phyloP scores from a whole-genome alignment of 345 rosid genomes.

The Murraya paniculata region DNA sequence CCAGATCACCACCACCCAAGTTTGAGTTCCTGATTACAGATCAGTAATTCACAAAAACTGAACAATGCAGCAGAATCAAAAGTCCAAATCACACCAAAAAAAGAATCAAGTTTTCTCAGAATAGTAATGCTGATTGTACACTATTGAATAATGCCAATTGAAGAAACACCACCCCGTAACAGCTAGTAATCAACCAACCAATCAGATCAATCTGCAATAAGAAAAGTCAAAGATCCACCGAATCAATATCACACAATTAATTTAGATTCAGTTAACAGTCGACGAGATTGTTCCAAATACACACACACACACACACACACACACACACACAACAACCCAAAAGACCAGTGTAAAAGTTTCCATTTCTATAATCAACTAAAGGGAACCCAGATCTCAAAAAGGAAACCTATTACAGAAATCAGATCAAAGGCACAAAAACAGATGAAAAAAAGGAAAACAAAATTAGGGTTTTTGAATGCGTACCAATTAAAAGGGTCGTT shows the following conservation, averaged over 20 bases:
- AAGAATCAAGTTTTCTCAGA: neutral
- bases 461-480: constrained; percentile 38
- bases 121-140: constrained; percentile 23
- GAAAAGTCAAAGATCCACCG: constrained; percentile 28
- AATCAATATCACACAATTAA: constrained; percentile 14
- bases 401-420: constrained; percentile 27
- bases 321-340: constrained; percentile 7
- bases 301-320: too few species aligned
- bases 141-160: neutral
- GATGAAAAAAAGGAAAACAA: constrained; percentile 8
- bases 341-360: constrained; percentile 7
- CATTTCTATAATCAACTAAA: constrained; percentile 10
- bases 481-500: constrained; percentile 26
- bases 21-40: constrained; percentile 22
- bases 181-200: constrained; percentile 20
- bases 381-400: constrained; percentile 26
- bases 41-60: constrained; percentile 17
- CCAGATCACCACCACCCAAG: constrained; percentile 5
- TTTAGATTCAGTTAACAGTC: neutral
- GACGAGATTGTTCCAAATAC: neutral
- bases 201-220: constrained; percentile 32
- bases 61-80: constrained; percentile 17
- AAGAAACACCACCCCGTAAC: constrained; percentile 14
- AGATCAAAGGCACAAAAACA: constrained; percentile 12
- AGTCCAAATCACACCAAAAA: constrained; percentile 16